These are phyloP conservation scores for Metschnikowia noctiluminum DNA, from an alignment of 805 yeast species.

Conservation along the genomic window DNA sequence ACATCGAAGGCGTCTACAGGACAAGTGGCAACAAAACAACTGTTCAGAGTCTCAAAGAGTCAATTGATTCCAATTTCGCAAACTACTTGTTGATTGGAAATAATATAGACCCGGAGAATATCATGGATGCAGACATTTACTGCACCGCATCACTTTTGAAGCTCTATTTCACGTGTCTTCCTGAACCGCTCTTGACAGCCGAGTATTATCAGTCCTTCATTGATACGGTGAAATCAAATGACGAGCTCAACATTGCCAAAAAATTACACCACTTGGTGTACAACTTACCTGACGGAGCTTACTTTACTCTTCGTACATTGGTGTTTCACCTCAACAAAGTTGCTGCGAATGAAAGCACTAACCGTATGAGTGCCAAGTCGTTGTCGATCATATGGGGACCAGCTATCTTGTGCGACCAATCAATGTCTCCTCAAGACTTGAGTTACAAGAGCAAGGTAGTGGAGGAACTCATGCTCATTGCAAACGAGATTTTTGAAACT, in stretches of 20 bases:
- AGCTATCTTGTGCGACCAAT: conserved; percentile 66
- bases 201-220: conserved; percentile 62
- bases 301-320: conserved; percentile 83
- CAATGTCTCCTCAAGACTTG: conserved; percentile 66
- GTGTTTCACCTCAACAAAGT: conserved; percentile 82
- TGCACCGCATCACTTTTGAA: conserved; percentile 86
- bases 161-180: conserved; percentile 76
- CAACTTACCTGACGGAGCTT: conserved; percentile 90
- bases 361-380: conserved; percentile 80
- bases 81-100: conserved; percentile 46
- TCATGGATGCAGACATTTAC: conserved; percentile 78
- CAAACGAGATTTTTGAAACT: conserved; percentile 64
- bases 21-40: conserved; percentile 75
- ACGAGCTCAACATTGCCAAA: conserved; percentile 50
- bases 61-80: conserved; percentile 74
- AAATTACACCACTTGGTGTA: conserved; percentile 87
- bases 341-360: conserved; percentile 54
- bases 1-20: conserved; percentile 86
- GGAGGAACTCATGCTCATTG: conserved; percentile 80
- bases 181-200: conserved; percentile 77
- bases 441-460: conserved; percentile 73
- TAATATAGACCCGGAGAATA: conserved; percentile 37
- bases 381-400: conserved; percentile 96
- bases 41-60: conserved; percentile 66
- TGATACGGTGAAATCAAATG: conserved; percentile 56